Evolutionary conservation across 805 yeast species (phyloP), one percentile per base, ranked within the genome.

Genomic region (Myxozyma sirexii): DNA sequence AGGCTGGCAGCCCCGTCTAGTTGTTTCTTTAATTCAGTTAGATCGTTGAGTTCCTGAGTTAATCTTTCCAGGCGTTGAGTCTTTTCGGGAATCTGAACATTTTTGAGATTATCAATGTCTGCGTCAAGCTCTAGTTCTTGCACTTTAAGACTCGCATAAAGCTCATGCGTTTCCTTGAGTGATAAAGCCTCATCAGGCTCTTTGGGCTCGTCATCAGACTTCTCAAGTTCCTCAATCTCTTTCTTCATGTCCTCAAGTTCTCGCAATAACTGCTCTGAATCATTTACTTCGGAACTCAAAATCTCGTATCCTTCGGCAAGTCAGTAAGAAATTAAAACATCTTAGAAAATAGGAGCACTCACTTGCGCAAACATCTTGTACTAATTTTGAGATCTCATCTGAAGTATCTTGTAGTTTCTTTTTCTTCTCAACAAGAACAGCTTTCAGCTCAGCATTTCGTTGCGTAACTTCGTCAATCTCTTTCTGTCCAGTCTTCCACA

Each of bases 171-270:
- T 19, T 75, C 73, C 1, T 63, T 62, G 5, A 65, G 47, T 27
- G 75, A 71, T 1, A 65, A 62, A 26, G 64, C 63, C 57, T 72
- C 71, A 17, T 69, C 68, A 1, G 63, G 67, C 4, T 71, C 67
- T 8, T 65, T 67, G 3, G 69, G 65, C 13, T 71, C 70, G 2
- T 48, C 45, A 12, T 54, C 57, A 13, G 13, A 1, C 15, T 7
- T 73, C 75, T 47, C 68, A 62, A 76, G 57, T 6, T 62, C 66
- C 24, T 72, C 72, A 27, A 79, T 67, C 33, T 71, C 71, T 6
- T 59, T 65, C 24, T 76, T 68, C 59, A 75, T 67, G 1, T 60
- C 64, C 48, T 64, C 68, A 63, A 73, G 72, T 50, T 69, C 71
- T 1, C 56, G 62, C 56, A 75, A 73, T 52, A 71, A 66, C 21